These are phyloP conservation scores for Skeletonema grethae DNA, from an alignment of 108 stramenopile genomes.

Conservation along the genomic window DNA sequence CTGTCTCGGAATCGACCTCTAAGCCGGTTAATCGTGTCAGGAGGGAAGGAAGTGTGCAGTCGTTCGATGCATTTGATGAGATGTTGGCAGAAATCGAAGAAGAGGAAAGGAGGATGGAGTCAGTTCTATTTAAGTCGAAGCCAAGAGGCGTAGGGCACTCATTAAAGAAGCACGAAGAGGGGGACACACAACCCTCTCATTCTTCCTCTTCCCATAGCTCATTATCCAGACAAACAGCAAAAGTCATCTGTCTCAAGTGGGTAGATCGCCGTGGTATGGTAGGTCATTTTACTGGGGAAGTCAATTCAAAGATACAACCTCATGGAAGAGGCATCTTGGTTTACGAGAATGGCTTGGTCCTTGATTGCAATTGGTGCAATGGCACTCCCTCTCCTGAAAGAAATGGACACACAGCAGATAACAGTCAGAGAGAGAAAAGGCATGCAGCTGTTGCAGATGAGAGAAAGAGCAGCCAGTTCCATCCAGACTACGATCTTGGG, in stretches of 20 bases:
- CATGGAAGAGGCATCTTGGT: neutral
- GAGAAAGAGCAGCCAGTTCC: neutral
- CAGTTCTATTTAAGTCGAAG: neutral
- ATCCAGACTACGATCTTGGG: neutral
- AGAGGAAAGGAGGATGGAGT: neutral
- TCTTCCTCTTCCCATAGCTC: neutral
- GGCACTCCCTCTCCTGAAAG: neutral
- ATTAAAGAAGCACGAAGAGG: neutral
- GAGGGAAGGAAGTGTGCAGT: neutral
- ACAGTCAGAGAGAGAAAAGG: neutral
- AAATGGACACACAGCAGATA: neutral
- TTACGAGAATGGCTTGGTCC: constrained; percentile 2
- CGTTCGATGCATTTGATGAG: neutral
- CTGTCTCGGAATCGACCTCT: neutral
- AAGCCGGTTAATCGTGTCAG: neutral
- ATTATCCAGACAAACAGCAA: neutral
- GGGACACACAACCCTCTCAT: neutral
- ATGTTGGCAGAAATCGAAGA: neutral
- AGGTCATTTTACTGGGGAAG: neutral
- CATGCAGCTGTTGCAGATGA: neutral
- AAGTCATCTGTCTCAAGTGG: constrained; percentile 1
- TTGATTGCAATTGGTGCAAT: neutral
- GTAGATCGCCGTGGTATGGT: constrained; percentile 2
- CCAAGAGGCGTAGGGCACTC: too few species aligned
- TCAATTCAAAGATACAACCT: neutral